Conservation (phyloP, 1,284 basidiomycete genomes). For the Ceratobasidium sp. region DNA sequence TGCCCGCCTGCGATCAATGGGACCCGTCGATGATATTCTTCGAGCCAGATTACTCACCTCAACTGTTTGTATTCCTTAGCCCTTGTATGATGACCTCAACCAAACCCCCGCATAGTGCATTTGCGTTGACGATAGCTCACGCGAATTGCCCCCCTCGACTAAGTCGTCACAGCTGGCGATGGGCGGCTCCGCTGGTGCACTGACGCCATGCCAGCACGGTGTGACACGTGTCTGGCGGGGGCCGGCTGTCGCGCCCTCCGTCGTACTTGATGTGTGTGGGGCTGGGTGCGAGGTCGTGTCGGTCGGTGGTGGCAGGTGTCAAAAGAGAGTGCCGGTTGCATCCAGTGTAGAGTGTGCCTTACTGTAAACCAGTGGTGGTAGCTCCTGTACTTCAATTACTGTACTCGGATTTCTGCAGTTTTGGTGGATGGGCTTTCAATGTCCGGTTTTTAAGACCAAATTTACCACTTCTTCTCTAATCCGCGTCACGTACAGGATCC, state of each 20-base stretch:
- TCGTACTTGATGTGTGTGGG: too few relatives aligned
- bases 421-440: slow-evolving; percentile 18
- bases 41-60: slow-evolving; percentile 8
- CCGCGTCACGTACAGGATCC: background rate
- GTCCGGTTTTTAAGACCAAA: background rate
- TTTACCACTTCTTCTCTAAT: background rate
- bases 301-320: too few relatives aligned
- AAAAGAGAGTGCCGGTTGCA: too few relatives aligned
- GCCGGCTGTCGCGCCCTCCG: too few relatives aligned
- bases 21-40: slow-evolving; percentile 3
- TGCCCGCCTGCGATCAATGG: slow-evolving; percentile 2
- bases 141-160: background rate
- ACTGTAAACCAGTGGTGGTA: background rate
- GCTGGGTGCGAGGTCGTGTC: too few relatives aligned
- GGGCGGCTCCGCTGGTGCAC: too few relatives aligned
- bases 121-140: slow-evolving; percentile 1
- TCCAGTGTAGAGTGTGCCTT: too few relatives aligned
- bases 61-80: background rate
- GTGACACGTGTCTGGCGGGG: too few relatives aligned
- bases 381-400: background rate
- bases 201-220: too few relatives aligned
- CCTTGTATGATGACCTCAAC: background rate
- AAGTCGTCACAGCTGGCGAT: background rate
- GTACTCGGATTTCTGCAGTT: background rate
- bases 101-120: background rate